phyloP scores from a whole-genome alignment of 1,139 yeast genomes.

The Taphrina flavorubra region DNA sequence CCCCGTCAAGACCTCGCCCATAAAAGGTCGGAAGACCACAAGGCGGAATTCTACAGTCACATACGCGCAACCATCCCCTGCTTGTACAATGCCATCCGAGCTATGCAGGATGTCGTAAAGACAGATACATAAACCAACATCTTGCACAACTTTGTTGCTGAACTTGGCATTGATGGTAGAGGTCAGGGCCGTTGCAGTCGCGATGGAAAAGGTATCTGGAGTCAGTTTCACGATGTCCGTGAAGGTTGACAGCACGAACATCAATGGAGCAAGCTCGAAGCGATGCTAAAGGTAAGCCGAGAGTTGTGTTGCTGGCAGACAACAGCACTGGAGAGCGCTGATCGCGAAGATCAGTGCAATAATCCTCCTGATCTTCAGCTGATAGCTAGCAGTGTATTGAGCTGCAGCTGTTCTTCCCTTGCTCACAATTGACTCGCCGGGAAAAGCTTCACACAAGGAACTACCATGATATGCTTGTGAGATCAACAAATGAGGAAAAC shows the following conservation, averaged over 20 bases:
- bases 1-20: slow-evolving; percentile 92
- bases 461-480: too few relatives aligned
- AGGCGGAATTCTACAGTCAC: slow-evolving; percentile 66
- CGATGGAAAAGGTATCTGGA: slow-evolving; percentile 79
- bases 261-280: slow-evolving; percentile 48
- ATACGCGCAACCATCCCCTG: slow-evolving; percentile 81
- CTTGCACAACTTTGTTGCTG: slow-evolving; percentile 80
- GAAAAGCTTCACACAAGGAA: too few relatives aligned
- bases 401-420: too few relatives aligned
- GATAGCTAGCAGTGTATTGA: too few relatives aligned
- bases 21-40: slow-evolving; percentile 87
- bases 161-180: slow-evolving; percentile 84
- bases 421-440: too few relatives aligned
- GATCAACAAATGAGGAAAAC: too few relatives aligned
- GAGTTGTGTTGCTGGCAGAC: not conserved
- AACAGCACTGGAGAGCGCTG: too few relatives aligned
- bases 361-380: too few relatives aligned
- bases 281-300: not conserved
- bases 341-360: too few relatives aligned
- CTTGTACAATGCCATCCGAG: slow-evolving; percentile 85
- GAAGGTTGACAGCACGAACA: slow-evolving; percentile 83
- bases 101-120: slow-evolving; percentile 80
- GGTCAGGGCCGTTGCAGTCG: slow-evolving; percentile 70
- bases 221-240: slow-evolving; percentile 86
- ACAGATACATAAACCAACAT: slow-evolving; percentile 81